phyloP scores from a whole-genome alignment of 257 asterid species.

The Ocimum tenuiflorum region DNA sequence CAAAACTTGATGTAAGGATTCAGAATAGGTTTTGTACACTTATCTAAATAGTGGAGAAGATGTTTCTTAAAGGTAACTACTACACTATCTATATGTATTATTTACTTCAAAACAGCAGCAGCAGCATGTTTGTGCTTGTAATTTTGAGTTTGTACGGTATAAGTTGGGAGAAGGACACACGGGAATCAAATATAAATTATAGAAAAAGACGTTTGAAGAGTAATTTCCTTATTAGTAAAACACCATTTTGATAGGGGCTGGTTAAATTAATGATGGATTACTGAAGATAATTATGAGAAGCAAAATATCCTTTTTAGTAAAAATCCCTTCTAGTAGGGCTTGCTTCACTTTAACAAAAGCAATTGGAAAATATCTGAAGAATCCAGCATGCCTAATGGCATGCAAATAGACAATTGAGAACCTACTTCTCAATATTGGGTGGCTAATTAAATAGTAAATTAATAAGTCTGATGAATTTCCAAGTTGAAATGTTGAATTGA shows the following conservation, averaged over 20 bases:
- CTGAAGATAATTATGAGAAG: no score
- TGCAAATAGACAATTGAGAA: no score
- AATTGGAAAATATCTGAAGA: no score
- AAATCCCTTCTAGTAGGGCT: no score
- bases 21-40: background rate
- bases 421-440: background rate
- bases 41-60: background rate
- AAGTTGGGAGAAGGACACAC: background rate
- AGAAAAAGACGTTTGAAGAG: no score
- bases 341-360: no score
- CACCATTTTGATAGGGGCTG: no score
- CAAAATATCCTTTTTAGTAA: no score
- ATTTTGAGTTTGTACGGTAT: background rate
- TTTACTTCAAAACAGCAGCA: background rate
- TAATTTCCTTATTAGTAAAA: no score
- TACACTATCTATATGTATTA: background rate
- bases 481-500: background rate
- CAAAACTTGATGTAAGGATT: background rate
- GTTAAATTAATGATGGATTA: no score
- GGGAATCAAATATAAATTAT: background rate
- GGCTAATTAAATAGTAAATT: background rate
- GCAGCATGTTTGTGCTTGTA: background rate
- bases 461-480: background rate
- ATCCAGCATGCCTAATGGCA: no score
- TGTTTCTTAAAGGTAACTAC: background rate